Conservation (phyloP, 306 rosid genomes). For the Prunus salicina region DNA sequence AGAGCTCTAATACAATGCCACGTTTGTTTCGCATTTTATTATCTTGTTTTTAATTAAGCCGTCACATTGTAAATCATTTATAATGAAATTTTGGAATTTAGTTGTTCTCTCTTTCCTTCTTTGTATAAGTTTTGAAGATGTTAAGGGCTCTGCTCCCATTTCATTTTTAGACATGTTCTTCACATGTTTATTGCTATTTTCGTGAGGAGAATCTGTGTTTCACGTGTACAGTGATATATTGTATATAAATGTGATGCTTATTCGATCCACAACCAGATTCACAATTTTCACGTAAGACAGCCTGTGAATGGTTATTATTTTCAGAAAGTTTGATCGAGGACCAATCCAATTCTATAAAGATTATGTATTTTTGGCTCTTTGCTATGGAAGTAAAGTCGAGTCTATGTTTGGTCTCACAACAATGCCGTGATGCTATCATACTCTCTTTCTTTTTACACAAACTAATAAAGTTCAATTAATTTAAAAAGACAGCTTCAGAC, state of each 20-base stretch:
- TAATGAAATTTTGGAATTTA: constrained; percentile 7
- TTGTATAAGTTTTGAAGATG: background rate
- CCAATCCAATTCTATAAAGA: too few species aligned
- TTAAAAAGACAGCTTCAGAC: background rate
- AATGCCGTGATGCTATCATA: too few species aligned
- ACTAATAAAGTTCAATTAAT: background rate
- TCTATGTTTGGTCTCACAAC: too few species aligned
- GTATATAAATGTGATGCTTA: too few species aligned
- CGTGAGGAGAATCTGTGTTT: background rate
- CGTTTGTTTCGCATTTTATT: background rate
- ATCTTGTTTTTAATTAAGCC: background rate
- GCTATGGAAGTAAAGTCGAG: background rate
- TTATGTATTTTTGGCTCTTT: too few species aligned
- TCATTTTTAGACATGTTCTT: background rate
- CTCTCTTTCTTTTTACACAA: too few species aligned
- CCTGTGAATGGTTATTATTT: too few species aligned
- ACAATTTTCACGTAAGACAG: too few species aligned
- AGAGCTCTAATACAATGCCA: constrained; percentile 37
- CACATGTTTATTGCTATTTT: background rate
- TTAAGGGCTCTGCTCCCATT: background rate
- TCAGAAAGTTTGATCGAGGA: too few species aligned
- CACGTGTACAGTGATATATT: too few species aligned
- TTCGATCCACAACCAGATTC: too few species aligned
- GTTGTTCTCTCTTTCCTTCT: background rate
- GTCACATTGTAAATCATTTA: background rate